Evolutionary conservation across 768 basidiomycete species (phyloP), one percentile per base, ranked within the genome.

Genomic region (Sutorius australiensis): DNA sequence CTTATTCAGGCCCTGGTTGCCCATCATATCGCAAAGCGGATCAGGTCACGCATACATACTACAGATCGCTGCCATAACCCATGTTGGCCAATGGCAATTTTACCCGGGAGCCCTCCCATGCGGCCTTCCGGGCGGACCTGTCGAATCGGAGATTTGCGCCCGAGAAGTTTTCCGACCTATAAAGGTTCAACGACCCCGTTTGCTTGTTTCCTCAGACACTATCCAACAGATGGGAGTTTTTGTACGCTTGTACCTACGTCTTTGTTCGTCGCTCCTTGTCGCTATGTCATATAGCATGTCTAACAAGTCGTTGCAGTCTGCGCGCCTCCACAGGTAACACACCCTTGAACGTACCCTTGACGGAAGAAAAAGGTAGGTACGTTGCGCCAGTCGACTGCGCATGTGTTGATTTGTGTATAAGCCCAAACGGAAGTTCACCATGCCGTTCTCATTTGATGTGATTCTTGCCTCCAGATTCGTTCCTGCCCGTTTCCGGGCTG

Each of bases 171-270:
- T 19, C 37, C 27, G 33, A 33, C 33, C 10, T 61, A 67, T 64
- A 67, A 67, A 64, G 24, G 46, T 51, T 49, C 19, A 37, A 41
- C 21, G 39, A 32, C 3, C 31, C 14, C 21, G 1, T 39, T 8
- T 1, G 13, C n/a, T 24, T 24, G 0, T 5, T 49, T 45, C 57
- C 50, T 52, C 67, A 64, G 54, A 58, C 51, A 34, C 50, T 64
- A 59, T 64, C 67, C 67, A 68, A 67, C 66, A 68, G 65, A 67
- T 67, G 66, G 67, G 67, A 67, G 51, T 59, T 60, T 67, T 64
- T 53, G 64, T 54, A 44, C 67, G 62, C 62, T 50, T 58, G 21
- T 67, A 68, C 60, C 52, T 56, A 53, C 62, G 60, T 38, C 65
- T 64, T 56, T 55, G 66, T 67, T 50, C 54, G 66, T 68, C 11